Percentiles rank a stretch among this genome's conserved stretches.
Evolutionary conservation across 179 eudicot genomes (phyloP).

Genomic region (Kewa caespitosa): DNA sequence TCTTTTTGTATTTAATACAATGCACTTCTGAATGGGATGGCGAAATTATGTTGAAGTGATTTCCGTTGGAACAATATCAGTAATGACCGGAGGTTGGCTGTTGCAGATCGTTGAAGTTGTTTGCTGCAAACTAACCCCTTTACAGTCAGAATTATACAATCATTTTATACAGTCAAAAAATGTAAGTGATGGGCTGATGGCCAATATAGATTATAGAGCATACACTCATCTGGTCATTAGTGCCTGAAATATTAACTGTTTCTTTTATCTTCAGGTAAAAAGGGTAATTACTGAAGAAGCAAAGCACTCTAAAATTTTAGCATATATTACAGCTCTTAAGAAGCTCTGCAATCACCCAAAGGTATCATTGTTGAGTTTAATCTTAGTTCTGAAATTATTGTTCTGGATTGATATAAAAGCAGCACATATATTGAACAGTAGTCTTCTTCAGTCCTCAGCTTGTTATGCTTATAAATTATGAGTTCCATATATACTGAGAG

Average conservation of each 20-base stretch:
- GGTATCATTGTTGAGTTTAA: conserved; percentile 42
- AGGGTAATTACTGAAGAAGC: conserved; percentile 69
- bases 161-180: conserved; percentile 92
- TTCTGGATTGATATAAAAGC: conserved; percentile 4
- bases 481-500: too few relatives aligned
- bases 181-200: conserved; percentile 38
- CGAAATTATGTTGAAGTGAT: background rate
- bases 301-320: conserved; percentile 76
- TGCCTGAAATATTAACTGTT: background rate
- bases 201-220: background rate
- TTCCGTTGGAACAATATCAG: background rate
- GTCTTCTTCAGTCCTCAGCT: background rate
- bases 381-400: background rate
- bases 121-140: conserved; percentile 91
- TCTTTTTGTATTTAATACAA: background rate
- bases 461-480: too few relatives aligned
- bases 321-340: conserved; percentile 93
- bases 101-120: conserved; percentile 94
- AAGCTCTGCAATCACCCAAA: conserved; percentile 99
- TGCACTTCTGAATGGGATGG: background rate
- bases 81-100: background rate
- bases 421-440: background rate
- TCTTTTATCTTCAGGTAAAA: conserved; percentile 58
- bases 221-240: too few relatives aligned
- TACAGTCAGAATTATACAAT: conserved; percentile 73